Evolutionary conservation across 2,329 filamentous ascomycete species (phyloP), one percentile per base, ranked within the genome.

Genomic region (Epichloe sibirici): DNA sequence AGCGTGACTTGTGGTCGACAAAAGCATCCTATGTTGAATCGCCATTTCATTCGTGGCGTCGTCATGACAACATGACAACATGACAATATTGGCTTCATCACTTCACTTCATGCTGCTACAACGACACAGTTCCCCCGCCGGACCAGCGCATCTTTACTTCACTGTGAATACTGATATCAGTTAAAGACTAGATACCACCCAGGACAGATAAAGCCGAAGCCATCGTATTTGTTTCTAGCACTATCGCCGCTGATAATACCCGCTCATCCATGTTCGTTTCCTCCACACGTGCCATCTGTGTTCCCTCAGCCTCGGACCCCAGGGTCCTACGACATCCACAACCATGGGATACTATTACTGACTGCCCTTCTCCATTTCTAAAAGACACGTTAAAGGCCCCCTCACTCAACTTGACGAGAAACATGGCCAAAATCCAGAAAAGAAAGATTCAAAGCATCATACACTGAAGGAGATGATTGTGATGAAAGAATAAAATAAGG

Each of bases 1-100:
- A 21, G 17, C 17, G 17, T 21, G 17, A 21, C 17, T 21, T 21
- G 17, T 21, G 17, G 17, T 21, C 17, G 17, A 21, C 17, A 21
- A 21, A 21, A 21, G 17, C 17, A 21, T 21, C 17, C 17, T 21
- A 21, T 21, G 17, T 21, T 21, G 17, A 40, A 96, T 98, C 67
- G 80, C 87, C 64, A 93, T 21, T 21, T 21, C 17, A 21, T 21
- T 21, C 17, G 17, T 21, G 17, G 17, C 17, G 17, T 21, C 17
- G 17, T 21, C 17, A 21, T 21, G 17, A 21, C 17, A 21, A 21
- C 17, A 21, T 21, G 17, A 21, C 17, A 21, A 21, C 17, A 21
- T 21, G 17, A 21, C 17, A 21, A 21, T 21, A 21, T 21, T 21
- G 17, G 17, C 17, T 2, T 21, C 17, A 21, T 21, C 17, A 21